Evolutionary conservation across 1,284 basidiomycete species (phyloP).

Genomic region (Malassezia sympodialis): DNA sequence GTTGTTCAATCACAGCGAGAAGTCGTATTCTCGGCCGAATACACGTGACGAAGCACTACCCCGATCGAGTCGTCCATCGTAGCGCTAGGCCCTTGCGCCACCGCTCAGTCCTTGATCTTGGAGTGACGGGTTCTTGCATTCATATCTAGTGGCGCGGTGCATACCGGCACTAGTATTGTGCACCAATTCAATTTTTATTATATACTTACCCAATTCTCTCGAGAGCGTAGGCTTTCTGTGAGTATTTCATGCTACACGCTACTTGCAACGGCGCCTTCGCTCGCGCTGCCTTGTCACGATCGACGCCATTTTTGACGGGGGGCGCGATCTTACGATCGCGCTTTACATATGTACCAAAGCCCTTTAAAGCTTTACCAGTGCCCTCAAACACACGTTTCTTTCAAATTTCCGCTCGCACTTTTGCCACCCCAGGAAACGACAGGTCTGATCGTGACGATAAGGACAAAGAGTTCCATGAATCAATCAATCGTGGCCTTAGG

Average conservation of each 20-base stretch:
- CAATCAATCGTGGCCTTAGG: constrained; percentile 30
- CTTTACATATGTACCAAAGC: neutral
- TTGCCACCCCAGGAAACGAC: constrained; percentile 5
- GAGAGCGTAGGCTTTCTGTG: neutral
- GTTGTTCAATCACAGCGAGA: neutral
- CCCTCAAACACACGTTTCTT: neutral
- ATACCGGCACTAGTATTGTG: neutral
- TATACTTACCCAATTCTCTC: neutral
- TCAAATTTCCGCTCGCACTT: neutral
- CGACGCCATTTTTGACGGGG: neutral
- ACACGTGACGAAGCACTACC: neutral
- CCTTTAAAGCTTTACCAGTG: neutral
- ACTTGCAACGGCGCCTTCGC: neutral
- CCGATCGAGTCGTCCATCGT: neutral
- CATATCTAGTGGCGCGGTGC: neutral
- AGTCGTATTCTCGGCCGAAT: neutral
- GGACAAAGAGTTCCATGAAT: constrained; percentile 25
- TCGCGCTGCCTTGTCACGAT: neutral
- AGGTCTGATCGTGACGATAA: constrained; percentile 7
- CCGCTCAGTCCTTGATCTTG: neutral
- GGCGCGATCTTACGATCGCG: neutral
- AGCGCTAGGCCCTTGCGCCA: neutral
- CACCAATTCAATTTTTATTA: neutral
- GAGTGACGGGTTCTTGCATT: neutral
- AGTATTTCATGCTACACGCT: neutral